Conservation (phyloP, 495 filamentous ascomycete genomes). For the Jackrogersella minutella region DNA sequence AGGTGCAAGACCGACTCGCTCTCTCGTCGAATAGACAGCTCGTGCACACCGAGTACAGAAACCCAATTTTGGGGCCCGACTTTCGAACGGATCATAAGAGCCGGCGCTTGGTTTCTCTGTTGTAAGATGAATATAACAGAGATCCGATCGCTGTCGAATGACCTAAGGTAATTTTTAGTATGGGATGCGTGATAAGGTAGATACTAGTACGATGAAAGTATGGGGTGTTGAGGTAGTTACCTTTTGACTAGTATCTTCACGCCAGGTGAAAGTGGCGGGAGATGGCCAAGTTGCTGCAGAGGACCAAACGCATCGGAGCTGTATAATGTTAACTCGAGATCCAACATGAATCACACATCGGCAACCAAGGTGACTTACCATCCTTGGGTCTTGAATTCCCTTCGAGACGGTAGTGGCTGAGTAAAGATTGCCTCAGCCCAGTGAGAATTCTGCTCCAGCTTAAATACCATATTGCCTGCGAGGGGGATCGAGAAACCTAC, state of each 20-base stretch:
- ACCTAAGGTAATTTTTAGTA: conserved; percentile 41
- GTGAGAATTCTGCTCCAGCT: conserved; percentile 44
- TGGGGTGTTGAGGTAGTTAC: conserved; percentile 39
- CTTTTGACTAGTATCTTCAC: conserved; percentile 61
- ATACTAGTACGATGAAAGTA: background rate
- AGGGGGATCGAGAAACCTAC: conserved; percentile 16
- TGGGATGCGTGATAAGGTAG: background rate
- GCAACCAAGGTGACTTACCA: conserved; percentile 38
- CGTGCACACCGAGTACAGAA: conserved; percentile 56
- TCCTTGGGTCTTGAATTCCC: conserved; percentile 55
- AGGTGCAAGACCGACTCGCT: conserved; percentile 56
- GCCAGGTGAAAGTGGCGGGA: conserved; percentile 49
- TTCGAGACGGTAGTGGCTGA: conserved; percentile 58
- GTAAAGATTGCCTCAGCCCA: conserved; percentile 68
- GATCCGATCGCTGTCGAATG: conserved; percentile 60
- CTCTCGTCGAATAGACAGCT: conserved; percentile 58
- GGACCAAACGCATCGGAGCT: conserved; percentile 55
- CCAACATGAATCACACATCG: background rate
- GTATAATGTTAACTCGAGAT: conserved; percentile 21
- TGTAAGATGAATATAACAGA: conserved; percentile 59
- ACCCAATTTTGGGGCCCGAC: conserved; percentile 54
- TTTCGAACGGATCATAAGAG: conserved; percentile 51
- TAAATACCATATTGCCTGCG: conserved; percentile 4
- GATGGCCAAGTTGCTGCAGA: conserved; percentile 40
- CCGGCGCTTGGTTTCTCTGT: conserved; percentile 50